Base-by-base conservation (phyloP, 2,329 filamentous ascomycete genomes). In the Talaromyces funiculosus region DNA sequence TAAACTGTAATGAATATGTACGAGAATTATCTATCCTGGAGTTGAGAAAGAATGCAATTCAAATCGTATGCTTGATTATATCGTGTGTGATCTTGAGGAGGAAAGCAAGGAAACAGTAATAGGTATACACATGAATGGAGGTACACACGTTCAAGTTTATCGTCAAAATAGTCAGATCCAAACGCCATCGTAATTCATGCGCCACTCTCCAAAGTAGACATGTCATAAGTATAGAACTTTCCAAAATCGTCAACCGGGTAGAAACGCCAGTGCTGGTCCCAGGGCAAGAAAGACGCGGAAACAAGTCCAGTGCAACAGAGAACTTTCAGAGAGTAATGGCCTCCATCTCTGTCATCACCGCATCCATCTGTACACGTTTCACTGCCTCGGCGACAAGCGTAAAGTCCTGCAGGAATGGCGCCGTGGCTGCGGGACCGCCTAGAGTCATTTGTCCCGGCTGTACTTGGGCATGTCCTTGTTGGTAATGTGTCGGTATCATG, bases 301-400 rank as follows among this genome's bases (percentile, higher is more conserved):
- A 33, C 4, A 31, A 49, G 29, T 29, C 22, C 29, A 47, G 16
- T 12, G 16, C n/a, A 49, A 16, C 0, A 51, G 26, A 35, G 7
- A 31, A 12, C 10, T 10, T 18, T 65, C 70, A 76, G 62, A 76
- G 65, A 45, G 72, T 72, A 57, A 77, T 69, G 38, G 73, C 70
- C 64, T 77, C 91, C 71, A 97, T 82, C 75, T 97, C 93, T 64
- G 92, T 84, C 81, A 92, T 89, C 72, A 97, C 80, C 69, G 92
- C 86, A 43, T 90, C 90, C 81, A 97, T 90, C 76, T 97, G 91
- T 9, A 93, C 93, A 43, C 92, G 83, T 77, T 96, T 96, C 45
- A 92, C 93, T 1, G 93, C 93, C 79, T 97, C 93, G 37, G 92
- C 92, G 43, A 97, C 84, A 31, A 97, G 84, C 61, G 84, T 93